A percentile compares a stretch with the other conserved stretches of the same genome.
phyloP scores from a whole-genome alignment of 768 basidiomycete genomes.

The Pisolithus marmoratus region DNA sequence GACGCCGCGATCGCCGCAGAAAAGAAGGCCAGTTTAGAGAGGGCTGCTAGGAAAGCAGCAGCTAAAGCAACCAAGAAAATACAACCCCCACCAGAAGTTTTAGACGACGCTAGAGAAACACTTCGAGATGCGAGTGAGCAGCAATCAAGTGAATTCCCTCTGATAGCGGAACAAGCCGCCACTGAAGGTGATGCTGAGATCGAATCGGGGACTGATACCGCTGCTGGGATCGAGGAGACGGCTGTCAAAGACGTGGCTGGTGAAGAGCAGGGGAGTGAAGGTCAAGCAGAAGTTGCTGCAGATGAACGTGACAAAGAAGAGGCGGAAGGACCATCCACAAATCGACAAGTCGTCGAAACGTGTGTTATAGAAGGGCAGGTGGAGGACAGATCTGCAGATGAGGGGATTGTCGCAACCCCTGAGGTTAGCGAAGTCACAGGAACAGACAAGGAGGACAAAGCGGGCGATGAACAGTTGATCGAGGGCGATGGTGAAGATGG shows the following conservation, averaged over 20 bases:
- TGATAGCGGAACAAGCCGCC: neutral
- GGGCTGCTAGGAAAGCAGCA: neutral
- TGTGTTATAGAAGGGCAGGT: neutral
- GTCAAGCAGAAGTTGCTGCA: neutral
- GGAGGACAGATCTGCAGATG: neutral
- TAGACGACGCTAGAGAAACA: slow-evolving; percentile 20
- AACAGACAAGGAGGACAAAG: slow-evolving; percentile 6
- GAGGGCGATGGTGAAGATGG: slow-evolving; percentile 3
- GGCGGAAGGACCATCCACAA: slow-evolving; percentile 2
- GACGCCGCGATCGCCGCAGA: slow-evolving; percentile 47
- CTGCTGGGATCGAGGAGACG: neutral
- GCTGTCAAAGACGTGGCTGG: neutral
- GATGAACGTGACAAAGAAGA: neutral
- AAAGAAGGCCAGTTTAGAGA: slow-evolving; percentile 5
- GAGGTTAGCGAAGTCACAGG: neutral
- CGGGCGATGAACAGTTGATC: slow-evolving; percentile 1
- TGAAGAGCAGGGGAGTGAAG: neutral
- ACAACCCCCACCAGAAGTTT: slow-evolving; percentile 8
- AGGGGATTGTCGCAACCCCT: neutral
- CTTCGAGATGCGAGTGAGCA: slow-evolving; percentile 26
- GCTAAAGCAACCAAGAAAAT: neutral
- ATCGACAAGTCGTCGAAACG: slow-evolving; percentile 1
- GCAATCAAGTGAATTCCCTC: slow-evolving; percentile 1
- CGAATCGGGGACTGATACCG: neutral
- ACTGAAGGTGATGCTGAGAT: neutral